phyloP scores from a whole-genome alignment of 192 early-diverging fungal genomes.

The Coemansia sp. region DNA sequence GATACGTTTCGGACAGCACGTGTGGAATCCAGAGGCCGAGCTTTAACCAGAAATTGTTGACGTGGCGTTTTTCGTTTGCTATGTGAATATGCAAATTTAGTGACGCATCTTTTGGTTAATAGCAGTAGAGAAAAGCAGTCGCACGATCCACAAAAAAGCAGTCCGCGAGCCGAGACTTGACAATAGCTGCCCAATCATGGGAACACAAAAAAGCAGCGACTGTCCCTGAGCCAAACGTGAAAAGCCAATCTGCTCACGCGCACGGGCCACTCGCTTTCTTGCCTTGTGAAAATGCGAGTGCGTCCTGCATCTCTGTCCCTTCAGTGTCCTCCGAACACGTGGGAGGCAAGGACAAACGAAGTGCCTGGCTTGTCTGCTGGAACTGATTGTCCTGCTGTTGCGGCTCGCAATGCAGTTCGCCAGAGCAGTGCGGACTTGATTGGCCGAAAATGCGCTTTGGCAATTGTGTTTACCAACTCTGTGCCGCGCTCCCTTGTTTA shows the following conservation, averaged over 20 bases:
- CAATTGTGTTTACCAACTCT: neutral
- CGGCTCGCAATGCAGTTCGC: neutral
- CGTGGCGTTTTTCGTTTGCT: slow-evolving; percentile 19
- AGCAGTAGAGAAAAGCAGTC: neutral
- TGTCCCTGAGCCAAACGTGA: slow-evolving; percentile 8
- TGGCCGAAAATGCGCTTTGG: neutral
- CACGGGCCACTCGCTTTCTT: neutral
- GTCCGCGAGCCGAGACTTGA: neutral
- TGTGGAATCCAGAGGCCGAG: neutral
- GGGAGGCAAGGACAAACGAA: neutral
- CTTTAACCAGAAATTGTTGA: slow-evolving; percentile 8
- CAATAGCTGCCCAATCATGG: neutral
- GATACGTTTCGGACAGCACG: neutral
- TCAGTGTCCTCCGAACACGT: neutral
- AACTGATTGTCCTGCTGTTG: neutral
- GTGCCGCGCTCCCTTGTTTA: neutral
- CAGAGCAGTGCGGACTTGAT: neutral
- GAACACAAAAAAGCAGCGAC: neutral
- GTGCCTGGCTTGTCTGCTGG: neutral
- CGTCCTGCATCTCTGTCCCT: neutral
- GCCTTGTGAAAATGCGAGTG: neutral
- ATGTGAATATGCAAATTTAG: neutral
- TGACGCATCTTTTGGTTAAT: neutral
- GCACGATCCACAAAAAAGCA: neutral
- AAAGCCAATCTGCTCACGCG: slow-evolving; percentile 7